phyloP scores from a whole-genome alignment of 495 filamentous ascomycete species.

The Monascus purpureus region DNA sequence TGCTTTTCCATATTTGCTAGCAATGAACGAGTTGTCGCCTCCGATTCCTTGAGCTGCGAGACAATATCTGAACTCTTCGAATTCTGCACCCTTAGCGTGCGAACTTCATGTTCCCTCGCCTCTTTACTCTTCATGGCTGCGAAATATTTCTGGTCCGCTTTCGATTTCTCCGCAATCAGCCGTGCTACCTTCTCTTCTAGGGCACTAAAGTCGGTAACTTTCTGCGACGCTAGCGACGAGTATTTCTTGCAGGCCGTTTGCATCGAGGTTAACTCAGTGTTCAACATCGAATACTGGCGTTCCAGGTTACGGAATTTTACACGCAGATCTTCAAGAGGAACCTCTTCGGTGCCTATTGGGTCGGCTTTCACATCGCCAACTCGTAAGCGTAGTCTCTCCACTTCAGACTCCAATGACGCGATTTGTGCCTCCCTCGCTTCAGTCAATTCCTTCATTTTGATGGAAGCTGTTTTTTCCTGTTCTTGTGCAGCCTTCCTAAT shows the following conservation, averaged over 20 bases:
- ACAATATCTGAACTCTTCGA: constrained; percentile 88
- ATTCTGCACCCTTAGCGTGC: constrained; percentile 66
- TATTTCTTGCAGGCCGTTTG: constrained; percentile 79
- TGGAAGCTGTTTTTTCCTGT: constrained; percentile 50
- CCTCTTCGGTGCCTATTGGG: constrained; percentile 25
- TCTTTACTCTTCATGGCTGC: constrained; percentile 88
- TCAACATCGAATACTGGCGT: constrained; percentile 67
- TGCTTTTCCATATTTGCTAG: constrained; percentile 86
- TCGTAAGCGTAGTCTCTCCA: constrained; percentile 50
- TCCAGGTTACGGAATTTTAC: constrained; percentile 58
- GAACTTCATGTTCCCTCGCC: constrained; percentile 59
- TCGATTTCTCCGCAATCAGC: constrained; percentile 75
- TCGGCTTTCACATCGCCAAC: constrained; percentile 29
- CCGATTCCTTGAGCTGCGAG: constrained; percentile 79
- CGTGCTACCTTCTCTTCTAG: constrained; percentile 68
- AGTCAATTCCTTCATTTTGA: constrained; percentile 66
- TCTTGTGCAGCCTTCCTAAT: constrained; percentile 68
- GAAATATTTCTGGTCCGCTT: constrained; percentile 97
- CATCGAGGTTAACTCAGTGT: constrained; percentile 74
- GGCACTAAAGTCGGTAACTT: constrained; percentile 57
- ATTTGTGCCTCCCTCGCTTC: constrained; percentile 64
- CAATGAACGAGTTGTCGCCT: constrained; percentile 42
- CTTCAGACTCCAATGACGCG: constrained; percentile 62
- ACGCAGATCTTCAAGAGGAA: constrained; percentile 53
- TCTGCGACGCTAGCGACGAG: constrained; percentile 67